Base-by-base conservation (phyloP, 345 rosid genomes). In the Zanthoxylum bungeanum region DNA sequence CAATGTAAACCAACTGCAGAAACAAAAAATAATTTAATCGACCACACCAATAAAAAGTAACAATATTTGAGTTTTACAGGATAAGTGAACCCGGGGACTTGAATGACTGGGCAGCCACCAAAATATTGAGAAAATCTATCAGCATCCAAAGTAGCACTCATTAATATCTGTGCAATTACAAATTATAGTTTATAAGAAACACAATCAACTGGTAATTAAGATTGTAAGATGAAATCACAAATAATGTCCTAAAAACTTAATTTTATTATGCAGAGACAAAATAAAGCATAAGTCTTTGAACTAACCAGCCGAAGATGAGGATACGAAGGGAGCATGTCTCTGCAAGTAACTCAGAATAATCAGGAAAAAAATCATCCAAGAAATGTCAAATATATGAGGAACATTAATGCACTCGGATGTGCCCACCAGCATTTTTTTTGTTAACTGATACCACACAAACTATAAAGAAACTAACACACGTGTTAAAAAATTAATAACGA, bases 81-180 rank as follows among this genome's bases (percentile, higher is more conserved):
- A 82, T 84, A 81, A 58, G 98, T 90, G 93, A 90, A 92, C 49
- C 98, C 98, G 31, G 97, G 98, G 70, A 94, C 95, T 56, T 80
- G 76, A 71, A 94, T 87, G 68, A 94, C 72, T 22, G 97, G 97
- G 83, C 98, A 94, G 76, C 97, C 93, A 46, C 95, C 98, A 89
- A 94, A 94, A 84, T 94, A 94, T 73, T 84, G 87, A 5, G 97
- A 87, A 85, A 94, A 92, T 70, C 93, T 81, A 65, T 84, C 98
- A 58, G 96, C 87, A 82, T 94, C 93, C 31, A 94, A 86, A 17
- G 98, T 94, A 57, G 98, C 98, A 83, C 98, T 94, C 98, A 94
- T 94, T 67, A 94, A 70, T 77, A 94, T 81, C 98, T 92, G 86
- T 74, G 11, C 25, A 58, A 68, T 63, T 37, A 74, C 12, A 46